Percentiles rank a stretch among this genome's conserved stretches.
Conservation (phyloP, 2,329 filamentous ascomycete genomes). For the Sclerotinia nivalis region DNA sequence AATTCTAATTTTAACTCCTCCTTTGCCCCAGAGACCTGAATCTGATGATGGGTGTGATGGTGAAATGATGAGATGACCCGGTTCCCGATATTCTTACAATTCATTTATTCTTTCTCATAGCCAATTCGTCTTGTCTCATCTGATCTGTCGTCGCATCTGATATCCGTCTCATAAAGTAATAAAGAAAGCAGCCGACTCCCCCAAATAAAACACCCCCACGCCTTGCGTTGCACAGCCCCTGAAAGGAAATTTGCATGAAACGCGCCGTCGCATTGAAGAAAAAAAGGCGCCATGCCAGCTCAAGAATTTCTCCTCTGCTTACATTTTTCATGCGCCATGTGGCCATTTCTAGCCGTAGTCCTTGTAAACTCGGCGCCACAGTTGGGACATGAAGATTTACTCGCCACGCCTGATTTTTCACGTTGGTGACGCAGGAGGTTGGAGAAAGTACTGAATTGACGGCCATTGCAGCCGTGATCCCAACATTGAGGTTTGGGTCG, state of each 20-base stretch:
- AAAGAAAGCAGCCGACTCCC: slow-evolving; percentile 1
- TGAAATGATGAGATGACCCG: slow-evolving; percentile 13
- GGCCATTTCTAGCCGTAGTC: slow-evolving; percentile 84
- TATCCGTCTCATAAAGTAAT: not conserved
- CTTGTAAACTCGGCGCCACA: slow-evolving; percentile 93
- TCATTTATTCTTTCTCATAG: slow-evolving; percentile 19
- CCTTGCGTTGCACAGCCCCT: slow-evolving; percentile 3
- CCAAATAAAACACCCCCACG: slow-evolving; percentile 11
- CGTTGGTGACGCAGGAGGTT: slow-evolving; percentile 90
- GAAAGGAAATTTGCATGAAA: slow-evolving; percentile 16
- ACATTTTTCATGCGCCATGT: slow-evolving; percentile 86
- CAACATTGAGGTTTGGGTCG: slow-evolving; percentile 94
- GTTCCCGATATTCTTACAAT: slow-evolving; percentile 20
- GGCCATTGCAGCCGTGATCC: slow-evolving; percentile 95
- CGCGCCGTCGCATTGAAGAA: not conserved
- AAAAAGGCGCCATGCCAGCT: not conserved
- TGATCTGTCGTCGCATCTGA: not conserved
- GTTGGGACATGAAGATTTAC: slow-evolving; percentile 85
- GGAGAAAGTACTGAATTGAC: slow-evolving; percentile 95
- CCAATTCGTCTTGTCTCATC: slow-evolving; percentile 4
- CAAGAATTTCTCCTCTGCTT: slow-evolving; percentile 64
- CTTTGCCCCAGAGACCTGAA: not conserved
- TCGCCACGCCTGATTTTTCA: slow-evolving; percentile 88
- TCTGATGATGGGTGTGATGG: not conserved
- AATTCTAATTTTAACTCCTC: slow-evolving; percentile 21